Conservation (phyloP, 257 asterid genomes). For the Lycium barbarum region DNA sequence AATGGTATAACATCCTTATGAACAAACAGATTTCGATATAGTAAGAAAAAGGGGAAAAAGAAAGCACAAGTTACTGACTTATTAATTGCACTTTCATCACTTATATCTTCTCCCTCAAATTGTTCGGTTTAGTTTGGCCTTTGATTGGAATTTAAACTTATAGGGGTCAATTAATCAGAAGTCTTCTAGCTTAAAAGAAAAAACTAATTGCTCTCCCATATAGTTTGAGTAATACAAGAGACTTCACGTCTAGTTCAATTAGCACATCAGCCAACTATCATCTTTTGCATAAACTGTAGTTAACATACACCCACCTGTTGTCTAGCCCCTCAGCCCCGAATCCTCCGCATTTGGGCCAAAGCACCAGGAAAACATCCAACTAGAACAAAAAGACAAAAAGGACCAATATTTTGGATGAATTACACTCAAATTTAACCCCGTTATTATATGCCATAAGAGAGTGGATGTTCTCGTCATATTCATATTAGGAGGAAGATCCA, state of each 20-base stretch:
- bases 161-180: neutral
- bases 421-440: neutral
- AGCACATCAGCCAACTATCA: neutral
- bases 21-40: neutral
- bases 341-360: neutral
- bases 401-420: neutral
- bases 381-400: neutral
- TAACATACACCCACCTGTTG: neutral
- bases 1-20: neutral
- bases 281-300: neutral
- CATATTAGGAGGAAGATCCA: neutral
- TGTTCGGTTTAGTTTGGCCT: neutral
- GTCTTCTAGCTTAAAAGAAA: neutral
- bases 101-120: neutral
- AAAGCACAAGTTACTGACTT: neutral
- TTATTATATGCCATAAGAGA: neutral
- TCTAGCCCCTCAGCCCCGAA: neutral
- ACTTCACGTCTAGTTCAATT: neutral
- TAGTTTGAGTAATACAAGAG: neutral
- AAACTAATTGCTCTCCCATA: neutral
- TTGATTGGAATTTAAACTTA: constrained; percentile 7
- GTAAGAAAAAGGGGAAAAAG: neutral
- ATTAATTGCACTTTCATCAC: neutral
- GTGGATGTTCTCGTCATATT: neutral
- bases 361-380: neutral